Base-by-base conservation (phyloP, 176 grass and related monocot species). In the Oryza coarctata region DNA sequence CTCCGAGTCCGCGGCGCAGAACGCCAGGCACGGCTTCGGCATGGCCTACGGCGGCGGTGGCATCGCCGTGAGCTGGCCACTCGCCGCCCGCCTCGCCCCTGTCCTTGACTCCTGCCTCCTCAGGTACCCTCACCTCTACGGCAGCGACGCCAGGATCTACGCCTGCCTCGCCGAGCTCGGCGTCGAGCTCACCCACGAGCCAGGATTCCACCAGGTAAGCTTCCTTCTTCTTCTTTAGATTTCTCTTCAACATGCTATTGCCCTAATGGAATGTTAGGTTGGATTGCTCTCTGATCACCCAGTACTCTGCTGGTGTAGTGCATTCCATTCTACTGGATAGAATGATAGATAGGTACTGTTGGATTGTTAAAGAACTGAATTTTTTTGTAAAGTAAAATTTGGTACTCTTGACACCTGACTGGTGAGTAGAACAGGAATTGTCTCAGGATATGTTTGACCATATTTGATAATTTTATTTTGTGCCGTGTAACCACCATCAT, bases 41-140 rank as follows among this genome's bases (percentile, higher is more conserved):
- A 99, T 99, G 96, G 90, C 86, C 0, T 99, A 82, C 17, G 96
- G 93, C 23, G 93, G 96, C 52, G 87, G 72, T 33, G 96, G 96
- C 43, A 78, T 95, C 70, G 96, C 96, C 0, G 86, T 99, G 32
- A 99, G 96, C 86, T 91, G 87, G 82, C 87, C 96, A 0, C 91
- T 99, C 45, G 96, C 93, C 32, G 78, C 31, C 15, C 91, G 87
- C 81, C 88, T 99, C 23, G 91, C 91, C 0, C 83, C 77, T 28
- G 82, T 79, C 35, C 60, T 99, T 2, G 96, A 99, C 87, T 92
- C 93, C 0, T 95, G 91, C 73, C 75, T 99, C 20, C 12, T 93
- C 83, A 93, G 96, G 89, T 99, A 99, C 87, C 89, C 93, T 8
- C 87, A 99, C 65, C 82, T 99, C 40, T 99, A 91, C 50, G 96